Evolutionary conservation across 129 eudicot genomes (phyloP).

Genomic region (Lactuca sativa): DNA sequence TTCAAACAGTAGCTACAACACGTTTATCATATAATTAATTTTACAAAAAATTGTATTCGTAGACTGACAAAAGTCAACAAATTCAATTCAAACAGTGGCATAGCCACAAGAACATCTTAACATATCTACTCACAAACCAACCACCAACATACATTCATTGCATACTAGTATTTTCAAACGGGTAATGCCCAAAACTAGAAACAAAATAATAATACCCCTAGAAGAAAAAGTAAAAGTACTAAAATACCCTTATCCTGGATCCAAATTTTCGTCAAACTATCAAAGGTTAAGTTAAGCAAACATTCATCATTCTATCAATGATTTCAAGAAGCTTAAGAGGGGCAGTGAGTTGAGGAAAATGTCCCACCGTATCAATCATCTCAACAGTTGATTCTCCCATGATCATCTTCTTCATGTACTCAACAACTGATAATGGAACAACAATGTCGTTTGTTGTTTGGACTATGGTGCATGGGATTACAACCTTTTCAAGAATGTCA

Average conservation of each 20-base stretch:
- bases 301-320: conserved; percentile 44
- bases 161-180: conserved; percentile 21
- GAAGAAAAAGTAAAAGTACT: neutral
- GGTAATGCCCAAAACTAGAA: conserved; percentile 17
- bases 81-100: conserved; percentile 19
- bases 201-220: neutral
- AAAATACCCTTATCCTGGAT: conserved; percentile 15
- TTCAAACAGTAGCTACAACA: conserved; percentile 14
- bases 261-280: conserved; percentile 24
- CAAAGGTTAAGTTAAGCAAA: conserved; percentile 41
- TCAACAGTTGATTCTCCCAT: conserved; percentile 53
- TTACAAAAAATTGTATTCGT: conserved; percentile 11
- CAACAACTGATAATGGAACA: conserved; percentile 64
- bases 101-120: conserved; percentile 25
- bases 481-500: conserved; percentile 60
- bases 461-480: conserved; percentile 67
- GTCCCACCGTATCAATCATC: conserved; percentile 73
- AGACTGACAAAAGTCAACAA: conserved; percentile 24
- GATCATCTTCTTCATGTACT: conserved; percentile 58
- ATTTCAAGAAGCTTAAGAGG: conserved; percentile 59
- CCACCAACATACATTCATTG: conserved; percentile 26
- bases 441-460: conserved; percentile 58
- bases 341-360: conserved; percentile 83
- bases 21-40: conserved; percentile 15
- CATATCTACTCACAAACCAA: conserved; percentile 29